Evolutionary conservation across 345 rosid species (phyloP).

Genomic region (Moricandia arvensis): DNA sequence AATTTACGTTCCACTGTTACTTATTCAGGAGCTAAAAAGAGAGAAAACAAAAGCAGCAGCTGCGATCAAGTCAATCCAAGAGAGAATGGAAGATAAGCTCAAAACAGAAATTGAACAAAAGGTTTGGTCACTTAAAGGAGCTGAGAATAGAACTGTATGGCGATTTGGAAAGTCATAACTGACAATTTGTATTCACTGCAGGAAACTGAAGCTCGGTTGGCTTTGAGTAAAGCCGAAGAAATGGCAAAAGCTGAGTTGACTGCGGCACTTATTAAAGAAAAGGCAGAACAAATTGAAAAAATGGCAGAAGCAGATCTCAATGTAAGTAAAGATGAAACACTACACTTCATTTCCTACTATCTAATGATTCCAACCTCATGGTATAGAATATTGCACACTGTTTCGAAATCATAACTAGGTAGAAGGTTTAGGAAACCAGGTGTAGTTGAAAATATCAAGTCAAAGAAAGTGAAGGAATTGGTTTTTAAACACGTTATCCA

Average conservation of each 20-base stretch:
- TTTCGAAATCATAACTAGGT: neutral
- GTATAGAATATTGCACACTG: constrained; percentile 1
- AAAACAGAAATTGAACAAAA: constrained; percentile 76
- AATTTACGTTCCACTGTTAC: constrained; percentile 1
- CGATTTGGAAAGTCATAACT: constrained; percentile 25
- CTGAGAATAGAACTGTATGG: constrained; percentile 6
- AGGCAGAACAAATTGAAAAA: constrained; percentile 80
- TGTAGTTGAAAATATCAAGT: neutral
- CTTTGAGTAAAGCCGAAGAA: constrained; percentile 59
- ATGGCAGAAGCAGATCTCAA: constrained; percentile 88
- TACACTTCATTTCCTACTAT: neutral
- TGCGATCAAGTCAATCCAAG: constrained; percentile 75
- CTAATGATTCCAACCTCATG: neutral
- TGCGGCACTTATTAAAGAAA: constrained; percentile 71
- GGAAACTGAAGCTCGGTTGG: constrained; percentile 71
- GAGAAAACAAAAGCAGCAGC: constrained; percentile 84
- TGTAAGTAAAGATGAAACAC: constrained; percentile 46
- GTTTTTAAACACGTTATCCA: neutral
- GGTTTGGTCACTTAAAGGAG: constrained; percentile 42
- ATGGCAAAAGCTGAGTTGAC: constrained; percentile 77
- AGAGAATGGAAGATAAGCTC: constrained; percentile 80
- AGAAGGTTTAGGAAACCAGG: constrained; percentile 4
- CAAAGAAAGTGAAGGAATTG: neutral
- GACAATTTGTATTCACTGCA: constrained; percentile 37
- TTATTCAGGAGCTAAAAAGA: constrained; percentile 86